Percentiles rank a stretch among this genome's conserved stretches.
These are phyloP conservation scores for Leucocoprinus leucothites DNA, from an alignment of 768 basidiomycete species.

Conservation along the genomic window DNA sequence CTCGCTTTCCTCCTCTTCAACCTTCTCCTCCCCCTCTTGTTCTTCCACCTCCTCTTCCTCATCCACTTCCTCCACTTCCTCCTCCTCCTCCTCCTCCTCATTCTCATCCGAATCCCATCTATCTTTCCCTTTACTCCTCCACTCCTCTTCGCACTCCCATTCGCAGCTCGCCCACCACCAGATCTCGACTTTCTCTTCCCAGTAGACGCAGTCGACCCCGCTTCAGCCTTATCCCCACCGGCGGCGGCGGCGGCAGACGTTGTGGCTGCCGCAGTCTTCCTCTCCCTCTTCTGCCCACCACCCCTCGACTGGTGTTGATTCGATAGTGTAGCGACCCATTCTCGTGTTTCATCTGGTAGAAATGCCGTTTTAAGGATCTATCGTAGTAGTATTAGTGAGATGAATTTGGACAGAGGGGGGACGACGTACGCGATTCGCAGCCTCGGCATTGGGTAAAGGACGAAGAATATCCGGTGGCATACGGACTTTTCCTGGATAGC, in stretches of 20 bases:
- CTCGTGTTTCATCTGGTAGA: constrained; percentile 55
- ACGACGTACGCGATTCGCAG: constrained; percentile 52
- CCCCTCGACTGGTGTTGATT: constrained; percentile 35
- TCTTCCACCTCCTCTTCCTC: neutral
- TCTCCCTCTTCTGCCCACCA: constrained; percentile 46
- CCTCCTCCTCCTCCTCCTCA: constrained; percentile 1
- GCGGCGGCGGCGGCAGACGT: neutral
- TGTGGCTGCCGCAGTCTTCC: constrained; percentile 35
- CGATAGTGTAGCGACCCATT: constrained; percentile 54
- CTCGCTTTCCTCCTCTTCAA: neutral
- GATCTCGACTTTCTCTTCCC: constrained; percentile 8
- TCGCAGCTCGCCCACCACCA: neutral
- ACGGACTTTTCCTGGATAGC: constrained; percentile 77
- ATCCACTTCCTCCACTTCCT: neutral
- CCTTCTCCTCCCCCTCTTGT: neutral
- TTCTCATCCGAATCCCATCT: constrained; percentile 12
- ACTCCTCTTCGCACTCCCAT: constrained; percentile 12
- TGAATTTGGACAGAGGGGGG: neutral
- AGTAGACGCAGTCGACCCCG: neutral
- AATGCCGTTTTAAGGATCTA: constrained; percentile 71
- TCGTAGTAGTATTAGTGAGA: neutral
- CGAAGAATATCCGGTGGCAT: constrained; percentile 83
- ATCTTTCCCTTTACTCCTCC: constrained; percentile 7
- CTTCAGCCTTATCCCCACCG: neutral
- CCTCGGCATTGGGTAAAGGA: constrained; percentile 62